Base-by-base conservation (phyloP, 2,329 filamentous ascomycete genomes). In the Apiospora hydei region DNA sequence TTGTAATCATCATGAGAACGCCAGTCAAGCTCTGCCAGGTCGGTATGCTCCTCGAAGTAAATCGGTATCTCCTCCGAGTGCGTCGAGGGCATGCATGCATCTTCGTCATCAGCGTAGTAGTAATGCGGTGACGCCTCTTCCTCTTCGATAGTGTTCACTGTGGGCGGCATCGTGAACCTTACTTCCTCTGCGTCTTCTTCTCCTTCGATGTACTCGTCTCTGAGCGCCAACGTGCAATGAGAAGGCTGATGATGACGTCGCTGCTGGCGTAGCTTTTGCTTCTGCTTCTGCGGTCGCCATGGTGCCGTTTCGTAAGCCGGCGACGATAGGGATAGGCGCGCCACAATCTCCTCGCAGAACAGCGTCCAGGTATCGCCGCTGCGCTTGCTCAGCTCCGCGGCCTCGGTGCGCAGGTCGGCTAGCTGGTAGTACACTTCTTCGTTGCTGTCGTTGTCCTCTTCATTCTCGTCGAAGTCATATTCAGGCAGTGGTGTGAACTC, bases 341-440 rank as follows among this genome's bases (percentile, higher is more conserved):
- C 38, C 10, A 69, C 3, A 10, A 69, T 14, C 18, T 26, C 68
- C 47, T 57, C 47, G n/a, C 68, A 51, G 30, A 69, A 51, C 68
- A 41, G 11, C 11, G 47, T 30, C 68, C 68, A 69, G 3, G 68
- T 47, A 10, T 57, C 38, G 47, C 47, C 68, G 34, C 46, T 41
- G 30, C 68, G 68, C 30, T 44, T 34, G n/a, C 13, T 24, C 21
- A 51, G 47, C 14, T 69, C 68, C n/a, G 34, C 46, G 30, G 68
- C 68, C 18, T 53, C 46, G 11, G 30, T 14, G 30, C 38, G 47
- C 46, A 69, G 30, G 30, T 69, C 47, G 5, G 21, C 47, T 11
- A 69, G 30, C 41, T 69, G 68, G 68, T 57, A 44, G 21, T 26
- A 13, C 47, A 44, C 11, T 7, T 43, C 34, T 5, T 18, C 66